phyloP scores from a whole-genome alignment of 306 rosid species.

The Fagus sylvatica region DNA sequence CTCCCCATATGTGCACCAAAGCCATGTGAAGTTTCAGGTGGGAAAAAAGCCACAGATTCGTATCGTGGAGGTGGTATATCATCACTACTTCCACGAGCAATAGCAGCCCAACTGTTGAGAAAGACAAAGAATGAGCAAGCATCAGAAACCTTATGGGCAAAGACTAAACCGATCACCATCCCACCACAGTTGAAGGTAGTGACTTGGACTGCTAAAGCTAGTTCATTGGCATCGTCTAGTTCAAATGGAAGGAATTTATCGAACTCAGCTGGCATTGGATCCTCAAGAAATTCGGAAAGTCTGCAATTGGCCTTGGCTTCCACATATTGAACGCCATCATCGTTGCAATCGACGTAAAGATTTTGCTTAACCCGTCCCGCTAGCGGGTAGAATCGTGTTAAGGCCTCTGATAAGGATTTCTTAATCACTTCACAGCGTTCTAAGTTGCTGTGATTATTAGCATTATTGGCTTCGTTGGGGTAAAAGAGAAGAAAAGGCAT shows the following conservation, averaged over 20 bases:
- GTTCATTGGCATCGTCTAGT: constrained; percentile 29
- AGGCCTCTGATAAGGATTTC: constrained; percentile 43
- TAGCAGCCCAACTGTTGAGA: constrained; percentile 45
- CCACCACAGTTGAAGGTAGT: constrained; percentile 57
- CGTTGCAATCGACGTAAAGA: constrained; percentile 39
- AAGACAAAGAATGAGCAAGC: constrained; percentile 41
- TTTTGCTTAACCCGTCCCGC: constrained; percentile 37
- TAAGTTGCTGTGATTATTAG: not conserved
- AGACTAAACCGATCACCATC: constrained; percentile 42
- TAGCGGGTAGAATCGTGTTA: constrained; percentile 43
- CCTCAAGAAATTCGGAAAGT: constrained; percentile 33
- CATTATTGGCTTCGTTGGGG: not conserved
- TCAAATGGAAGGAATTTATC: constrained; percentile 45
- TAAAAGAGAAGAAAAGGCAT: constrained; percentile 42
- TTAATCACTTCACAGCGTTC: constrained; percentile 30
- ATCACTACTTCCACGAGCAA: constrained; percentile 17
- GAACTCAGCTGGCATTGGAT: constrained; percentile 41
- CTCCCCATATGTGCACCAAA: constrained; percentile 3
- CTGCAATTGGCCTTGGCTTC: constrained; percentile 40
- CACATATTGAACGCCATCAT: constrained; percentile 42
- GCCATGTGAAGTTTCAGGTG: constrained; percentile 22
- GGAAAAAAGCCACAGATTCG: constrained; percentile 50
- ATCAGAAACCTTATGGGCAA: constrained; percentile 58
- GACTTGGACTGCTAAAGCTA: constrained; percentile 48
- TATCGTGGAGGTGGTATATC: constrained; percentile 32